Conservation (phyloP, 1,284 basidiomycete species). For the Baeospora myosura region DNA sequence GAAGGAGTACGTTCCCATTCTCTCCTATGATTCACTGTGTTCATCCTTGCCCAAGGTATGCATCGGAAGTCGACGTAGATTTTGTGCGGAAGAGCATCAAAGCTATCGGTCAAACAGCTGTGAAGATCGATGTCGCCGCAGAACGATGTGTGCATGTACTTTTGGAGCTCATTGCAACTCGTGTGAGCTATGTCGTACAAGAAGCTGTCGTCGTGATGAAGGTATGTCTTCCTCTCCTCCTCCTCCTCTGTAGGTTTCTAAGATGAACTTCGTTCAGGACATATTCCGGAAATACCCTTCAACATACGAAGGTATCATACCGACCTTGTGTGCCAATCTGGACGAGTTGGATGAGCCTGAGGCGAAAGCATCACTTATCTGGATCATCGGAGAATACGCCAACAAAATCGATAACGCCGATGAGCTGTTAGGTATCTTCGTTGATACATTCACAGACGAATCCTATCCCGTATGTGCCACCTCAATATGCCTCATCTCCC, state of each 20-base stretch:
- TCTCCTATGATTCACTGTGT: not conserved
- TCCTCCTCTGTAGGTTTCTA: too few relatives aligned
- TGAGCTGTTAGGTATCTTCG: slow-evolving; percentile 85
- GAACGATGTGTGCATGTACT: slow-evolving; percentile 94
- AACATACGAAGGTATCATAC: slow-evolving; percentile 95
- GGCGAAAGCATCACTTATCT: slow-evolving; percentile 95
- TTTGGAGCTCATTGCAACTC: slow-evolving; percentile 84
- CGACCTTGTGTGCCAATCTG: slow-evolving; percentile 88
- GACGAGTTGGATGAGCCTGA: slow-evolving; percentile 98
- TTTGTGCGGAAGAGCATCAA: slow-evolving; percentile 93
- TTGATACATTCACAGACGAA: slow-evolving; percentile 91
- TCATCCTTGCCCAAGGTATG: slow-evolving; percentile 51
- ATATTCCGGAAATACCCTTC: slow-evolving; percentile 98
- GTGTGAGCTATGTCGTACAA: slow-evolving; percentile 96
- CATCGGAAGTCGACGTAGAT: slow-evolving; percentile 97
- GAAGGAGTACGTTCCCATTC: slow-evolving; percentile 69
- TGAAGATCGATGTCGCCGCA: slow-evolving; percentile 89
- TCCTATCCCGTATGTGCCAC: slow-evolving; percentile 79
- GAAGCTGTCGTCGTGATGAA: slow-evolving; percentile 99
- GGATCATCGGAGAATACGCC: slow-evolving; percentile 98
- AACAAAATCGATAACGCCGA: slow-evolving; percentile 95
- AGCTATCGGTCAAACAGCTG: slow-evolving; percentile 92
- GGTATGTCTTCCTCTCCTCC: slow-evolving; percentile 48
- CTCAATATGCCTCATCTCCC: too few relatives aligned
- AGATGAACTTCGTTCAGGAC: slow-evolving; percentile 72